Evolutionary conservation across 1,139 yeast genomes (phyloP).

Genomic region (Saccharomyces hybrid): DNA sequence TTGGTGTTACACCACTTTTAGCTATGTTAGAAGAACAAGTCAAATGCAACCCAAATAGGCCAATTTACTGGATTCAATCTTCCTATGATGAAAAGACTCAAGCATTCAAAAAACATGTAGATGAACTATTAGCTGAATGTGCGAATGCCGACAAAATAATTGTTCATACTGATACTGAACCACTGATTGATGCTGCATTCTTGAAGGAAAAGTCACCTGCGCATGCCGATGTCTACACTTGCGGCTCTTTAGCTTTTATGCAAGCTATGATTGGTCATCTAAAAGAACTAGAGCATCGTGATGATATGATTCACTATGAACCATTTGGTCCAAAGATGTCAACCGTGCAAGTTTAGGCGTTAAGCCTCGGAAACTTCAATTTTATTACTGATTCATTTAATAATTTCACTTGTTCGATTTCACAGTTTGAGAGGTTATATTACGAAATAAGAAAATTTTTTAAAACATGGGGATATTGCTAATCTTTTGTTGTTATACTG

Average conservation of each 20-base stretch:
- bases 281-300: conserved; percentile 15
- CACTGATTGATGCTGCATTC: conserved; percentile 22
- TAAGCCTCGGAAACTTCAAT: neutral
- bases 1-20: conserved; percentile 59
- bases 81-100: conserved; percentile 17
- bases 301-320: conserved; percentile 26
- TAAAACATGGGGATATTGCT: neutral
- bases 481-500: neutral
- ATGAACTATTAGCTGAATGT: conserved; percentile 14
- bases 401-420: no score
- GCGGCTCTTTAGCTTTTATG: conserved; percentile 29
- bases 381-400: neutral
- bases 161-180: conserved; percentile 19
- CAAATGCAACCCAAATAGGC: conserved; percentile 22
- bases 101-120: conserved; percentile 24
- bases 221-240: conserved; percentile 27
- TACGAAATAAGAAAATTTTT: neutral
- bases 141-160: conserved; percentile 12
- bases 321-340: conserved; percentile 32
- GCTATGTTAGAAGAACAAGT: conserved; percentile 40
- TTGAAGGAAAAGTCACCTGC: conserved; percentile 20
- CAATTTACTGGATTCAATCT: conserved; percentile 29
- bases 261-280: conserved; percentile 21
- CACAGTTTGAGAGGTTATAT: neutral
- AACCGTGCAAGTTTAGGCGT: conserved; percentile 17